Evolutionary conservation across 805 yeast species (phyloP).

Genomic region (Metschnikowia gruessii): DNA sequence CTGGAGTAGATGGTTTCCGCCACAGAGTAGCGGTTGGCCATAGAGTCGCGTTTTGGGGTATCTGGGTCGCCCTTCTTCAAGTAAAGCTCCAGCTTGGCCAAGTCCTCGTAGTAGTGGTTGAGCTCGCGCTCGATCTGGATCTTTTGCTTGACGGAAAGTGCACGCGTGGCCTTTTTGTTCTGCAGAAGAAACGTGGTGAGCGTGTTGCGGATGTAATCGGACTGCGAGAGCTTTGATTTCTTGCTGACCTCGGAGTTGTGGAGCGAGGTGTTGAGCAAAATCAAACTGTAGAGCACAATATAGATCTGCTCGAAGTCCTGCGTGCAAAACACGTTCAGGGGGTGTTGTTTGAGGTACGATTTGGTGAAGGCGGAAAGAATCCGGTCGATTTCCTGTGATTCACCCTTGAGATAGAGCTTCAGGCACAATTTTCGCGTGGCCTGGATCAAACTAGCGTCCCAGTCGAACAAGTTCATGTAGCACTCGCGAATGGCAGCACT

Average conservation of each 20-base stretch:
- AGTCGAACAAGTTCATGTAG: constrained; percentile 47
- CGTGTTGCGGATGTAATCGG: constrained; percentile 42
- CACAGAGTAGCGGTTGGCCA: constrained; percentile 20
- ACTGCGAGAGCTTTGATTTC: constrained; percentile 38
- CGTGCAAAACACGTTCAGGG: constrained; percentile 47
- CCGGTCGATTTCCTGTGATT: constrained; percentile 77
- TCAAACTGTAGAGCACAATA: constrained; percentile 65
- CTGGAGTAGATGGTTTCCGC: constrained; percentile 22
- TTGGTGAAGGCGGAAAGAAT: constrained; percentile 65
- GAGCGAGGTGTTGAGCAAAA: constrained; percentile 73
- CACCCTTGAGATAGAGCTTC: constrained; percentile 72
- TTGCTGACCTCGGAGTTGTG: constrained; percentile 50
- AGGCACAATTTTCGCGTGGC: constrained; percentile 62
- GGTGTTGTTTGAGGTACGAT: constrained; percentile 56
- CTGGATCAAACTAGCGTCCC: constrained; percentile 50
- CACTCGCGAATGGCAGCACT: constrained; percentile 37
- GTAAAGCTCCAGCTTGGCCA: constrained; percentile 38
- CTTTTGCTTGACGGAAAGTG: constrained; percentile 36
- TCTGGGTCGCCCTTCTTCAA: constrained; percentile 30
- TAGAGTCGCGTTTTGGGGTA: constrained; percentile 7
- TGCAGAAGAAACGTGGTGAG: constrained; percentile 41
- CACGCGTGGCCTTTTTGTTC: constrained; percentile 26
- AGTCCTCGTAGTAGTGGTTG: constrained; percentile 43
- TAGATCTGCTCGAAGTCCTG: constrained; percentile 55
- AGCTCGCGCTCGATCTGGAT: constrained; percentile 46